Evolutionary conservation across 441 rosid species (phyloP), one percentile per base, ranked within the genome.

Genomic region (Adansonia madagascariensis): DNA sequence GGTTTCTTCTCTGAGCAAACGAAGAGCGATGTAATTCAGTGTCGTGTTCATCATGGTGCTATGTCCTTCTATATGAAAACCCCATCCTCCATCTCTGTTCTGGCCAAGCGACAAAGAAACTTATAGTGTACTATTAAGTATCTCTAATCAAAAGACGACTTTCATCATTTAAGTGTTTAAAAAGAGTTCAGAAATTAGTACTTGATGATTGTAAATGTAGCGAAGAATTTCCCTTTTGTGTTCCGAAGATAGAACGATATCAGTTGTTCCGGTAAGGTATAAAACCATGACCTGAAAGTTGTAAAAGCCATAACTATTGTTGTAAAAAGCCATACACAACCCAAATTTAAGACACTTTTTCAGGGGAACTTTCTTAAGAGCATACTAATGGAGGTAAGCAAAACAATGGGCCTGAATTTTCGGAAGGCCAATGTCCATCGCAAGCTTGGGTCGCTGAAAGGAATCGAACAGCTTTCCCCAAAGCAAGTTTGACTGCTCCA

Each of bases 51-150:
- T 82, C 95, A 91, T 90, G 60, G 86, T 81, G 79, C 98, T 93
- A 17, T 86, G 85, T 4, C 94, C 79, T 56, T 90, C 94, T 24
- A 90, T 24, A 50, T 93, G 95, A 15, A 93, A 74, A 52, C 96
- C 98, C 94, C 96, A 91, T 2, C 94, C 94, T 68, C 98, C 97
- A 76, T 93, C 98, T 78, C 85, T 91, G 49, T 91, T 93, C 97
- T 91, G 80, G 10, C 43, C 68, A 49, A 22, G 22, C 2, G 47
- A 14, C 20, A 9, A 46, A 61, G 8, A 44, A 75, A 71, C 3
- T 7, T 12, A 1, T 52, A 15, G 8, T 35, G 39, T 17, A 22
- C 47, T 12, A 22, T 53, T 47, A 43, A 17, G 31, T 63, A 63
- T 27, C 18, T 53, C 12, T 56, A 2, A 71, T 35, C 20, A 31